phyloP scores from a whole-genome alignment of 116 monocot genomes.

The Papilionanthe hybrid region DNA sequence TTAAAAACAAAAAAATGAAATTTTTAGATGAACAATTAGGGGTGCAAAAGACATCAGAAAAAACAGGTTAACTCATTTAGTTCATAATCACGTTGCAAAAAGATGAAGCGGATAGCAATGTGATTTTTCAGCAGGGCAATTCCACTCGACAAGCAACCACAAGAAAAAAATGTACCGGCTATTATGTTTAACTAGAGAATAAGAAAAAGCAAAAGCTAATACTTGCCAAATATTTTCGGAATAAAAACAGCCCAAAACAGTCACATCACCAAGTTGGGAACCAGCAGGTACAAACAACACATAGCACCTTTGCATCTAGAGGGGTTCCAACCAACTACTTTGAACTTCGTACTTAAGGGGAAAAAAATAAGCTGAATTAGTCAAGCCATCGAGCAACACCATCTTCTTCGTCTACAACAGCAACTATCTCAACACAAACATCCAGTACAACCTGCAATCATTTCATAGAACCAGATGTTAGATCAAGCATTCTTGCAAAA shows the following conservation, averaged over 20 bases:
- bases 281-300: background rate
- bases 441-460: conserved; percentile 39
- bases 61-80: no score
- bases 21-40: no score
- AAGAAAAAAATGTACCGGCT: no score
- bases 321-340: background rate
- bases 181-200: no score
- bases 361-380: conserved; percentile 4
- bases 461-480: background rate
- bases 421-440: conserved; percentile 52
- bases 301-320: background rate
- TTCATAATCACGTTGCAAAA: no score
- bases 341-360: background rate
- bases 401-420: conserved; percentile 48
- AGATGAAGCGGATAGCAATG: no score
- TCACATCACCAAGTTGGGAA: no score
- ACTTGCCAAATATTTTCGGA: background rate
- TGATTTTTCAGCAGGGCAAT: no score
- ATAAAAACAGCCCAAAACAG: background rate
- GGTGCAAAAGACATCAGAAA: no score
- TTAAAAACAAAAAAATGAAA: no score
- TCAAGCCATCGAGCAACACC: conserved; percentile 56
- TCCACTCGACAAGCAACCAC: no score
- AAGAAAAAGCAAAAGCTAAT: background rate
- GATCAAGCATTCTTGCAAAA: no score